Conservation (phyloP, 2,329 filamentous ascomycete species). For the Zasmidium angulare region DNA sequence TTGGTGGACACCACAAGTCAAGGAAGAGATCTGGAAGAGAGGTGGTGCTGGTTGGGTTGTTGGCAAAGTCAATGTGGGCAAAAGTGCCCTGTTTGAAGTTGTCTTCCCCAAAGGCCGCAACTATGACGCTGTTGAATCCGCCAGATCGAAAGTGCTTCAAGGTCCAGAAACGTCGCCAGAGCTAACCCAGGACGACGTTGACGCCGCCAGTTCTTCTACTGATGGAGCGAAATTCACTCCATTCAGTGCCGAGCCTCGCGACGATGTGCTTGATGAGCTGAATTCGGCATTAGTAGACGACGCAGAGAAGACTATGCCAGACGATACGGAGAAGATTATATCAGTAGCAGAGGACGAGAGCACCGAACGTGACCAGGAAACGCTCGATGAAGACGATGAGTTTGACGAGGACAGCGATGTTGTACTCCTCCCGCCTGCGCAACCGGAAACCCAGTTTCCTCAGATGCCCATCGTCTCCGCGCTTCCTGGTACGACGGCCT, state of each 20-base stretch:
- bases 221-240: not conserved
- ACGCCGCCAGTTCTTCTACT: not conserved
- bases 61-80: slow-evolving; percentile 97
- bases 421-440: slow-evolving; percentile 71
- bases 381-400: slow-evolving; percentile 11
- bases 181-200: not conserved
- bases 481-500: slow-evolving; percentile 89
- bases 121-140: slow-evolving; percentile 3
- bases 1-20: slow-evolving; percentile 90
- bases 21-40: slow-evolving; percentile 78
- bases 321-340: no score
- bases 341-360: not conserved
- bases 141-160: slow-evolving; percentile 1
- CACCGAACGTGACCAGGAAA: not conserved
- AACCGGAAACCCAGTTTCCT: slow-evolving; percentile 72
- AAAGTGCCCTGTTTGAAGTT: slow-evolving; percentile 84
- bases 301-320: not conserved
- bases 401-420: slow-evolving; percentile 26
- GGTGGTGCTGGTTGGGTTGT: slow-evolving; percentile 93
- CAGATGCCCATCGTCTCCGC: slow-evolving; percentile 83
- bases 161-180: not conserved
- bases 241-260: not conserved
- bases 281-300: not conserved
- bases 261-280: not conserved
- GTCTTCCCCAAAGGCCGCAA: slow-evolving; percentile 73